Conservation (phyloP, 2,329 filamentous ascomycete genomes). For the Erysiphe neolycopersici region DNA sequence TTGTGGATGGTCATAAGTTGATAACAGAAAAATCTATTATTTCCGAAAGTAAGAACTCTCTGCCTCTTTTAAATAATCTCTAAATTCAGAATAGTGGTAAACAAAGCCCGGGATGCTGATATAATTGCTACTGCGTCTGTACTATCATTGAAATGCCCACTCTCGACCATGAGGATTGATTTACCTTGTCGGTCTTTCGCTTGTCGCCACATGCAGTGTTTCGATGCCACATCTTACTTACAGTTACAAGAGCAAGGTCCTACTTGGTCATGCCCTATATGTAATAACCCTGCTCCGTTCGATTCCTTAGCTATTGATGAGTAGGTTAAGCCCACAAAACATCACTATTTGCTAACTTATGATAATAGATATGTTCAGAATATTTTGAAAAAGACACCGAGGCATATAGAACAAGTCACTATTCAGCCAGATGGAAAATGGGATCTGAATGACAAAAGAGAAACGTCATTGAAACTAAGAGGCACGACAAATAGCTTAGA, state of each 20-base stretch:
- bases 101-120: slow-evolving; percentile 61
- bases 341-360: slow-evolving; percentile 1
- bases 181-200: slow-evolving; percentile 53
- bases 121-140: slow-evolving; percentile 72
- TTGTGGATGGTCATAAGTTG: slow-evolving; percentile 32
- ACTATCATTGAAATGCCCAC: slow-evolving; percentile 74
- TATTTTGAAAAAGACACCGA: slow-evolving; percentile 49
- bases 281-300: slow-evolving; percentile 59
- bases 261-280: slow-evolving; percentile 90
- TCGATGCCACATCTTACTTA: slow-evolving; percentile 76
- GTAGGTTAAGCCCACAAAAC: slow-evolving; percentile 20
- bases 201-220: slow-evolving; percentile 83
- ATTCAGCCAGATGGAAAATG: slow-evolving; percentile 73
- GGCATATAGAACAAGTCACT: slow-evolving; percentile 55
- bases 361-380: slow-evolving; percentile 53
- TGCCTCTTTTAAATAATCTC: no score
- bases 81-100: slow-evolving; percentile 33
- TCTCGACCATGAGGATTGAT: slow-evolving; percentile 60
- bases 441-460: slow-evolving; percentile 18
- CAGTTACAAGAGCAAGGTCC: slow-evolving; percentile 89
- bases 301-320: slow-evolving; percentile 68
- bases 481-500: slow-evolving; percentile 14
- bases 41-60: slow-evolving; percentile 40
- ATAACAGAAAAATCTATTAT: slow-evolving; percentile 64
- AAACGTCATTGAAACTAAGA: slow-evolving; percentile 3